Evolutionary conservation across 345 rosid genomes (phyloP), one percentile per base, ranked within the genome.

Genomic region (Gossypium raimondii): DNA sequence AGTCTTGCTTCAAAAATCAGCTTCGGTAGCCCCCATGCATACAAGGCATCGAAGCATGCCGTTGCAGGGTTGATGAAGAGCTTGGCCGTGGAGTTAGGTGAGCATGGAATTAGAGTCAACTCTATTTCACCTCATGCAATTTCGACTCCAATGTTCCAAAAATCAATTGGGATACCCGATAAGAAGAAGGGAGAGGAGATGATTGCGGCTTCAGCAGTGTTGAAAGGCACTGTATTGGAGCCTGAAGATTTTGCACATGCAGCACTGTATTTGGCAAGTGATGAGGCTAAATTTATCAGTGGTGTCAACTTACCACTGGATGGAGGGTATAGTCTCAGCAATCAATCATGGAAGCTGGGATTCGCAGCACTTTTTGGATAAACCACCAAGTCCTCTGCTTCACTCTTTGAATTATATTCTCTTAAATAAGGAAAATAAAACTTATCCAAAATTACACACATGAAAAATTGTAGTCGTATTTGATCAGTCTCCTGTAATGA

Each of bases 21-120:
- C 44, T 61, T 27, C 44, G 66, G 66, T 0, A 61, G 16, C 18
- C 66, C 66, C 20, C 66, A 61, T 18, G 45, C 80, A 0, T 89
- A 87, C 84, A 16, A 73, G 84, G 59, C 89, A 80, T 16, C 73
- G 6, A 65, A 65, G 51, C 69, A 65, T 65, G 69, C 69, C 7
- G 69, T 65, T 0, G 12, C 25, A 10, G 51, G 69, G 25, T 41
- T 65, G 50, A 65, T 9, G 2, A 41, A 65, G 14, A 65, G 69
- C 51, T 65, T 65, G 27, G 2, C 2, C 51, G 69, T 65, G 3
- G 69, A 65, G 24, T 41, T 65, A 10, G 69, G 51, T 0, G 69
- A 65, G 22, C 22, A 65, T 18, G 69, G 69, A n/a, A 65, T 65
- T 18, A 43, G 69, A 43, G 74, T 71, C 2, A 59, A 59, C 11